phyloP scores from a whole-genome alignment of 1,284 basidiomycete genomes.

The Vanrija sp. region DNA sequence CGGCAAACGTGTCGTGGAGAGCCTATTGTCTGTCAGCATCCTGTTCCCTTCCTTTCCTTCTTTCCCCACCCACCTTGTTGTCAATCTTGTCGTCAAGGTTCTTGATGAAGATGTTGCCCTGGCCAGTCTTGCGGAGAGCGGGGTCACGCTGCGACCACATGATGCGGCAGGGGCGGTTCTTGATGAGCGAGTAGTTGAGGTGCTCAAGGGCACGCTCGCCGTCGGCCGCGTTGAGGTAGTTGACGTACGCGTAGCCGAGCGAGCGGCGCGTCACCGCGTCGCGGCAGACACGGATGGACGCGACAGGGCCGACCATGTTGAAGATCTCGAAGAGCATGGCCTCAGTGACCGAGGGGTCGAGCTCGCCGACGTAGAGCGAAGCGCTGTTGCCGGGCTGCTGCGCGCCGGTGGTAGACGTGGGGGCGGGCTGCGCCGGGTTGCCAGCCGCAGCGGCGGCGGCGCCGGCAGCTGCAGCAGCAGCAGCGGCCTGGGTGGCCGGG shows the following conservation, averaged over 20 bases:
- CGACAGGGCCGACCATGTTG: constrained; percentile 99
- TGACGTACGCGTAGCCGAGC: constrained; percentile 99
- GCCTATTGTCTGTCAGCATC: constrained; percentile 55
- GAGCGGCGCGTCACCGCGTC: constrained; percentile 99
- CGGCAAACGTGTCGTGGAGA: constrained; percentile 98
- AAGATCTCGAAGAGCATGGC: constrained; percentile 99
- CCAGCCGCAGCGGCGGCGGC: constrained; percentile 25
- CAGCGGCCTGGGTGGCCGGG: constrained; percentile 21
- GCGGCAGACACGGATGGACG: constrained; percentile 99
- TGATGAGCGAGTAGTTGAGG: constrained; percentile 99
- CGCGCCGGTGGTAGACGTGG: constrained; percentile 60
- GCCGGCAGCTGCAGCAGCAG: constrained; percentile 22
- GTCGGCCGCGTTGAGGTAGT: constrained; percentile 94
- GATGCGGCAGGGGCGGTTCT: constrained; percentile 97
- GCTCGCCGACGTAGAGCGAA: constrained; percentile 98
- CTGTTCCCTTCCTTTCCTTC: background rate
- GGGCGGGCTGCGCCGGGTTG: constrained; percentile 45
- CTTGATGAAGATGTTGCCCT: constrained; percentile 99
- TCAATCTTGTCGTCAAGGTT: constrained; percentile 98
- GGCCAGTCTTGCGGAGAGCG: constrained; percentile 96
- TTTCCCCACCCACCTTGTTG: constrained; percentile 73
- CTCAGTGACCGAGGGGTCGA: constrained; percentile 96
- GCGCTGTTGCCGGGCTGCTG: constrained; percentile 68
- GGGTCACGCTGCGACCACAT: constrained; percentile 99
- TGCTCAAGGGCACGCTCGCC: constrained; percentile 99